Conservation (phyloP, 2,329 filamentous ascomycete genomes). For the Hirsutella rhossiliensis region DNA sequence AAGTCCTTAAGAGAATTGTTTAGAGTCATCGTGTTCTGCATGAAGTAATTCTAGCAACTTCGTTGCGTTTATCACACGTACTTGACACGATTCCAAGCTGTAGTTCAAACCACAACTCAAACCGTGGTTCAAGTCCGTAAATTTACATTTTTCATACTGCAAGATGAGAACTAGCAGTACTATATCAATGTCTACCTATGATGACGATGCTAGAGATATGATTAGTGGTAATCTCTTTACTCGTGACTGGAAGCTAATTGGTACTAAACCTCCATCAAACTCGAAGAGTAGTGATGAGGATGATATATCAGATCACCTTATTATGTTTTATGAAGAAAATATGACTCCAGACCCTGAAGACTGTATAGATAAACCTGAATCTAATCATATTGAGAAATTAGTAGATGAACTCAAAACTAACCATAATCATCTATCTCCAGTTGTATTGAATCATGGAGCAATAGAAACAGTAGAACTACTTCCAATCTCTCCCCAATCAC, state of each 20-base stretch:
- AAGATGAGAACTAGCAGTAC: neutral
- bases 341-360: neutral
- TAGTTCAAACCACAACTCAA: neutral
- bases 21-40: neutral
- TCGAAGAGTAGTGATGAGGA: neutral
- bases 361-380: too few relatives aligned
- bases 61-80: neutral
- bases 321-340: neutral
- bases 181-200: neutral
- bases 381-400: too few relatives aligned
- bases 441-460: neutral
- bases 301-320: neutral
- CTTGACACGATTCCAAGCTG: neutral
- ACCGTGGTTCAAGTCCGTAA: neutral
- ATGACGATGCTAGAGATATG: neutral
- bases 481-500: neutral
- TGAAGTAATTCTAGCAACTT: neutral
- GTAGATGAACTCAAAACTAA: neutral
- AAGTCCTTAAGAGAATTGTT: neutral
- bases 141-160: neutral
- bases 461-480: neutral
- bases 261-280: neutral
- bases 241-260: neutral
- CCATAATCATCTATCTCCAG: neutral
- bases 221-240: neutral